These are phyloP conservation scores for Glaciozyma antarctica DNA, from an alignment of 768 basidiomycete genomes.

Conservation along the genomic window DNA sequence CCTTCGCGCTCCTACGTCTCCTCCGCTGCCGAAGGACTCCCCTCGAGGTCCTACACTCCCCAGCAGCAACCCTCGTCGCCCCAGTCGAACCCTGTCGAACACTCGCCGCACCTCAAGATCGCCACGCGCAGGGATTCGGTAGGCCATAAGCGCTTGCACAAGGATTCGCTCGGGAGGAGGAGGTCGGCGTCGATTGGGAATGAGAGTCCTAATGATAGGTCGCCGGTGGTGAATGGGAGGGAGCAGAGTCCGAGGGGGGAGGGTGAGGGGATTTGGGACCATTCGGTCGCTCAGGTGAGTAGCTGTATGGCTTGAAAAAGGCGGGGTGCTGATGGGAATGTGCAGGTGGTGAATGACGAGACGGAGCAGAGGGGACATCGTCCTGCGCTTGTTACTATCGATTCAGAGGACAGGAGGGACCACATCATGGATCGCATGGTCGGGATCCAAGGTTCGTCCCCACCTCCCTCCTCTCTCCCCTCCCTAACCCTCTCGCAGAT, in stretches of 20 bases:
- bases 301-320: neutral
- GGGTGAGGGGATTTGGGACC: slow-evolving; percentile 1
- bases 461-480: no score
- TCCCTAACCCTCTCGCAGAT: no score
- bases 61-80: no score
- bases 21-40: neutral
- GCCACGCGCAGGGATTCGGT: slow-evolving; percentile 4
- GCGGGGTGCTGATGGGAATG: neutral
- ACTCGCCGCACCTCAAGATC: slow-evolving; percentile 2
- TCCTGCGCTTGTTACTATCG: neutral
- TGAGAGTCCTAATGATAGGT: no score
- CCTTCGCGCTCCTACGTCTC: neutral
- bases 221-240: neutral
- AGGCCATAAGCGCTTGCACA: slow-evolving; percentile 3
- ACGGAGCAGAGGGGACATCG: neutral
- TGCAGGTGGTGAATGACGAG: slow-evolving; percentile 6
- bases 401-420: neutral
- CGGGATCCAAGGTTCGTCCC: no score
- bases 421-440: no score
- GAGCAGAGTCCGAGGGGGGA: neutral
- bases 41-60: neutral
- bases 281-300: neutral
- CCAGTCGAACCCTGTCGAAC: neutral
- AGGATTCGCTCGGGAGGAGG: neutral
- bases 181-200: neutral